Base-by-base conservation (phyloP, 257 asterid genomes). In the Penstemon newberryi region DNA sequence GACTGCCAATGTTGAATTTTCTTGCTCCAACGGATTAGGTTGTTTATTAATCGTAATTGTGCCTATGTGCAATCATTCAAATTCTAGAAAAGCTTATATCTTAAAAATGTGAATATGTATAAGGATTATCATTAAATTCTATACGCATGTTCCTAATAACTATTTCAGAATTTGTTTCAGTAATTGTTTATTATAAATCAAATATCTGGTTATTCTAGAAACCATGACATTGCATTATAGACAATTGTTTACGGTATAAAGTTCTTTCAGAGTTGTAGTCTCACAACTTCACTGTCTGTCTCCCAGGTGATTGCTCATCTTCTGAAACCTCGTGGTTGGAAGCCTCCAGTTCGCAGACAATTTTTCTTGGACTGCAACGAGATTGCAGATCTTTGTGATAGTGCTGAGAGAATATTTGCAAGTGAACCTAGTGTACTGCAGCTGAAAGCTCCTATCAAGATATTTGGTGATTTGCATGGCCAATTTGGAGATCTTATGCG, bases 401-500 rank as follows among this genome's bases (percentile, higher is more conserved):
- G 89, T 65, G 95, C 99, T 56, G 99, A 93, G 85, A 88, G 92
- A 81, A 88, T 93, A 80, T 93, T 93, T 85, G 77, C 92, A 5
- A 84, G 88, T 69, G 99, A 90, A 79, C 96, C 97, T 64, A 93
- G 89, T 73, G 99, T 93, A 66, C 81, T 93, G 73, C 95, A 87
- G 83, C 94, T 93, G 68, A 88, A 64, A 80, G 99, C 99, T 80
- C 97, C 99, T 76, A 85, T 93, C 46, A 93, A 93, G 81, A 90
- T 93, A 77, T 93, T 93, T 81, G 99, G 99, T 72, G 99, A 93
- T 79, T 83, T 93, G 78, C 99, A 93, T 39, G 99, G 99, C 43
- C 99, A 93, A 75, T 93, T 93, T 72, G 99, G 99, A 58, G 99
- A 93, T 78, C 97, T 93, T 72, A 93, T 93, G 99, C 90, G 99